Conservation (phyloP, 192 early-diverging fungal species). For the Linnemannia exigua region DNA sequence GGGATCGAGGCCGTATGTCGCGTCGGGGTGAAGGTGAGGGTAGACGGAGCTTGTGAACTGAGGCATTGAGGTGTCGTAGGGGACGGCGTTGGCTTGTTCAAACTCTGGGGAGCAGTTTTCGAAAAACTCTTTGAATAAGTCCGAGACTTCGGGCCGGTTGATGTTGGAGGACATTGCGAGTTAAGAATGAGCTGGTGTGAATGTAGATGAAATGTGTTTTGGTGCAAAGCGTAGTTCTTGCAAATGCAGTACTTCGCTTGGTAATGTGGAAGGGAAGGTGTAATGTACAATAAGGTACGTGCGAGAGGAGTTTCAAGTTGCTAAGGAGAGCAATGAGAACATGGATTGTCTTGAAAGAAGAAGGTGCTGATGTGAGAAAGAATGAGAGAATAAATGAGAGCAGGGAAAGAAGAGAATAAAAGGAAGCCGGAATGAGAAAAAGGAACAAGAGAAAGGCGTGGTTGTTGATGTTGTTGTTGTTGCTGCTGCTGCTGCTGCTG, state of each 20-base stretch:
- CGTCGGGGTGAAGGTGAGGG: slow-evolving; percentile 1
- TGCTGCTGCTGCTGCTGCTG: no score
- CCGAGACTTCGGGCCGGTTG: slow-evolving; percentile 18
- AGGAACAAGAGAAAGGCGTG: not conserved
- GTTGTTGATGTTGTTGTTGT: not conserved
- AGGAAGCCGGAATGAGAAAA: not conserved
- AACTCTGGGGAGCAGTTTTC: slow-evolving; percentile 23
- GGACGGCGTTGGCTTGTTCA: not conserved
- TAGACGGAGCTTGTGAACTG: not conserved
- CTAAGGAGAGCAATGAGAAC: not conserved
- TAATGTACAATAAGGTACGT: not conserved
- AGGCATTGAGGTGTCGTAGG: slow-evolving; percentile 5
- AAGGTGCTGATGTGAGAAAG: not conserved
- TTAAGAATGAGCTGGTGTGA: no score
- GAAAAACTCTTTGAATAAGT: slow-evolving; percentile 23
- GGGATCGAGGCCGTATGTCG: not conserved
- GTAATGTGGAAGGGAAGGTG: not conserved
- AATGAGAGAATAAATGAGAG: not conserved
- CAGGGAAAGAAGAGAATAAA: not conserved
- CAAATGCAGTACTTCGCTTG: no score
- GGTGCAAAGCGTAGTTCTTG: no score
- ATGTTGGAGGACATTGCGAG: not conserved
- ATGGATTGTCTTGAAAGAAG: not conserved
- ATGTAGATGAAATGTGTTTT: not conserved
- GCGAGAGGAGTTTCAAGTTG: not conserved